Conservation (phyloP, 768 basidiomycete species). For the Suillus luteus region DNA sequence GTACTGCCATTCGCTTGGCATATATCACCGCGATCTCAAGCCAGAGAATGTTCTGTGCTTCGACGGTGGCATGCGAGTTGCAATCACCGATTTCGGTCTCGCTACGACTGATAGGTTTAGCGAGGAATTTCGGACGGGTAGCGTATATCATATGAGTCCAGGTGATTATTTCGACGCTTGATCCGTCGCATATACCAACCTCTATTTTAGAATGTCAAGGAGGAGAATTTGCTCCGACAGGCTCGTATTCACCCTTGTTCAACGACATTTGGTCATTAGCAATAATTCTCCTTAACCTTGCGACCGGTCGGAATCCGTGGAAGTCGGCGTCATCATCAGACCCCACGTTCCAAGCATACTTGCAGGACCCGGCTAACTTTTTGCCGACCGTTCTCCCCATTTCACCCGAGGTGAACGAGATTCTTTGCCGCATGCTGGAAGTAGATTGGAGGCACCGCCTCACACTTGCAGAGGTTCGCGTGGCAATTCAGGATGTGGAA, state of each 20-base stretch:
- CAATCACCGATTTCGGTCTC: conserved; percentile 94
- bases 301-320: conserved; percentile 96
- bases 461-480: conserved; percentile 50
- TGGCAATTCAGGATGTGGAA: conserved; percentile 54
- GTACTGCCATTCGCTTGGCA: conserved; percentile 87
- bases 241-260: conserved; percentile 79
- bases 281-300: conserved; percentile 93
- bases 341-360: conserved; percentile 87
- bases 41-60: conserved; percentile 94
- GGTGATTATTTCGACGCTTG: conserved; percentile 38
- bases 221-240: conserved; percentile 60
- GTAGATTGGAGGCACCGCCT: conserved; percentile 62
- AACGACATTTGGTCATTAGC: conserved; percentile 98
- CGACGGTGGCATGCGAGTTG: conserved; percentile 71
- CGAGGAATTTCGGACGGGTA: conserved; percentile 92
- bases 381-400: conserved; percentile 86
- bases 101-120: conserved; percentile 86
- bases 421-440: conserved; percentile 74
- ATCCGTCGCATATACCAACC: conserved; percentile 21
- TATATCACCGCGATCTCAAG: conserved; percentile 97
- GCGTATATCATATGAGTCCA: conserved; percentile 98
- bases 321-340: conserved; percentile 82
- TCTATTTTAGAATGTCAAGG: conserved; percentile 78
- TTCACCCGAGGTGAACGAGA: conserved; percentile 68
- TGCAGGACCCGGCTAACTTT: conserved; percentile 74